Conservation (phyloP, 139 green algal species). For the Diplosphaera chodatii region DNA sequence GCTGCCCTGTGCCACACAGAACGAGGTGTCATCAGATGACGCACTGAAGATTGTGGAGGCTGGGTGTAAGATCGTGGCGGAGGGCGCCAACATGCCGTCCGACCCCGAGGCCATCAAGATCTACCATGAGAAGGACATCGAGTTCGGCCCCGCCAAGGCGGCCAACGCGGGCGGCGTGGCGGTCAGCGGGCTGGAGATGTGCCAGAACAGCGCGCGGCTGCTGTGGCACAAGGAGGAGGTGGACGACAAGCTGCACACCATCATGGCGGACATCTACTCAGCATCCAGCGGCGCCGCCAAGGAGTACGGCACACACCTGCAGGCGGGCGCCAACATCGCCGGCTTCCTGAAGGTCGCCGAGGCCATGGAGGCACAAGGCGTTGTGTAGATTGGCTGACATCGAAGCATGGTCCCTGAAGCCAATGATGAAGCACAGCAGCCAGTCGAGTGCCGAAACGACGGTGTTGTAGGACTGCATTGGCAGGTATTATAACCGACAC, state of each 20-base stretch:
- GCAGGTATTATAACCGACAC: too few relatives aligned
- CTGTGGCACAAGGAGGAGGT: slow-evolving; percentile 62
- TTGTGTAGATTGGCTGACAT: too few relatives aligned
- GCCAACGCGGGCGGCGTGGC: too few relatives aligned
- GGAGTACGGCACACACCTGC: slow-evolving; percentile 47
- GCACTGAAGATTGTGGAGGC: slow-evolving; percentile 47
- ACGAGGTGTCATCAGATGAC: slow-evolving; percentile 43
- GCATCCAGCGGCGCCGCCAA: slow-evolving; percentile 34
- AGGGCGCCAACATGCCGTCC: slow-evolving; percentile 85
- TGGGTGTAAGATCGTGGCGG: slow-evolving; percentile 57
- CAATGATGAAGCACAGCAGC: too few relatives aligned
- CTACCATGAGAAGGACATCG: slow-evolving; percentile 45
- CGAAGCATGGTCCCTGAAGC: too few relatives aligned
- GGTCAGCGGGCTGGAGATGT: neutral
- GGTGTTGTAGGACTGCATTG: too few relatives aligned
- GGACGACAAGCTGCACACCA: slow-evolving; percentile 44
- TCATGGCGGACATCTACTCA: slow-evolving; percentile 44
- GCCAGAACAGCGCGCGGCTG: slow-evolving; percentile 34
- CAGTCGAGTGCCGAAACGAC: too few relatives aligned
- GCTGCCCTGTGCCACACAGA: slow-evolving; percentile 77
- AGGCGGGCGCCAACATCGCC: slow-evolving; percentile 66
- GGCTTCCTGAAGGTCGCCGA: slow-evolving; percentile 66
- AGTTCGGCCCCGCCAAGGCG: slow-evolving; percentile 44
- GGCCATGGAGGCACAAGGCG: slow-evolving; percentile 56
- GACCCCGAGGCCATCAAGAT: slow-evolving; percentile 49